Evolutionary conservation across 2,329 filamentous ascomycete genomes (phyloP), one percentile per base, ranked within the genome.

Genomic region (Ceratocystis alfenasii): DNA sequence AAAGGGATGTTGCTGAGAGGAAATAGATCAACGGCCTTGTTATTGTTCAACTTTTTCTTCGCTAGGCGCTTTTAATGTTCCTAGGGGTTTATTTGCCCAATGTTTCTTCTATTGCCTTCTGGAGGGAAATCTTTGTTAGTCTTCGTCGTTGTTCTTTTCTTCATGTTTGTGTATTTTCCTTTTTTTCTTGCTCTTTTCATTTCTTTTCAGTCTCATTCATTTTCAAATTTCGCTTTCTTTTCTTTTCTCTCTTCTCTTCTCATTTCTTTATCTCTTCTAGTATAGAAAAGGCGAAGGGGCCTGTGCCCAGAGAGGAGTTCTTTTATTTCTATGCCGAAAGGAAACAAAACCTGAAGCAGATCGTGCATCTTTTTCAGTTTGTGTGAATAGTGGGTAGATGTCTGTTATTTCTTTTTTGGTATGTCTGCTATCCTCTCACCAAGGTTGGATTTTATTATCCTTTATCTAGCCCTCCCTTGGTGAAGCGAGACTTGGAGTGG

Each of bases 41-140:
- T 28, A 25, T 36, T 20, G 44, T 67, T 41, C 36, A 12, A 41
- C 12, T 41, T 41, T 41, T 41, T 57, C 48, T 62, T 20, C 57
- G 15, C 25, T 50, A 64, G 7, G n/a, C 48, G 67, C 65, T 67
- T 66, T 63, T 36, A 68, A n/a, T 66, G 46, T 60, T 25, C 55
- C 15, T 30, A 4, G 25, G 22, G 15, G 17, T 28, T 33, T 15
- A 20, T 62, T 65, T 62, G n/a, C 17, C 53, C 33, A 46, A 22
- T 28, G 17, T 65, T 68, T 28, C 22, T 62, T 46, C 41, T 46
- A 60, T 36, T 22, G 22, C 17, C 30, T 53, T 53, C 6, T 28
- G 62, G 41, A 45, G 60, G 44, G 30, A 30, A 53, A 30, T 64
- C 22, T 57, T 64, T 25, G 45, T 50, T 50, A 20, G 53, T 61